phyloP scores from a whole-genome alignment of 2,329 filamentous ascomycete species.

The Gnomoniopsis smithogilvyi region DNA sequence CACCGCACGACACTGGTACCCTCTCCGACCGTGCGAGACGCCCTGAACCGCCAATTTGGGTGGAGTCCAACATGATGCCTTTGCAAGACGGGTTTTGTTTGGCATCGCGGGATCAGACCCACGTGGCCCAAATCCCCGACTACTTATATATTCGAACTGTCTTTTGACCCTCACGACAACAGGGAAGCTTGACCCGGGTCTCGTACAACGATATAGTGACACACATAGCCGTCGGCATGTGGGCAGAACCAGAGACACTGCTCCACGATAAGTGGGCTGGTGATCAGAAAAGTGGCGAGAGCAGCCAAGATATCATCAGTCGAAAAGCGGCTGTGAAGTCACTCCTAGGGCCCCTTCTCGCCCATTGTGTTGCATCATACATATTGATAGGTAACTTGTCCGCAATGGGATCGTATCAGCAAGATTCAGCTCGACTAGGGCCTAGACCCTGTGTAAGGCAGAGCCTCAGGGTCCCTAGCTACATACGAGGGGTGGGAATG shows the following conservation, averaged over 20 bases:
- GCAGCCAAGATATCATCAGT: background rate
- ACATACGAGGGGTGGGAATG: background rate
- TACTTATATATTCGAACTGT: background rate
- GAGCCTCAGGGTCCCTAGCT: conserved; percentile 12
- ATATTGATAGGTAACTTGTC: background rate
- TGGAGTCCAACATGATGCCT: conserved; percentile 30
- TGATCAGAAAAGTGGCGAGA: background rate
- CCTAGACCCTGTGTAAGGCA: background rate
- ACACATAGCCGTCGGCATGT: background rate
- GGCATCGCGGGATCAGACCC: background rate
- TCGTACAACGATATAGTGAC: background rate
- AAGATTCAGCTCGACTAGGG: background rate
- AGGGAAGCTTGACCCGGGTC: background rate
- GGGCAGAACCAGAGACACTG: background rate
- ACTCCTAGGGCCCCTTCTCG: background rate
- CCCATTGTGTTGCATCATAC: background rate
- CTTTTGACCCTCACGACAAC: background rate
- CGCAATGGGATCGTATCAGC: conserved; percentile 1
- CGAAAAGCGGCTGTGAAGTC: background rate
- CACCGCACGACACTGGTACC: conserved; percentile 43
- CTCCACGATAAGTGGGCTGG: background rate
- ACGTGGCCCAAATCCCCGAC: background rate
- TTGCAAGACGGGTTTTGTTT: background rate
- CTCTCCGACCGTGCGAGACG: conserved; percentile 30
- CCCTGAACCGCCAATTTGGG: conserved; percentile 25